Base-by-base conservation (phyloP, 768 basidiomycete genomes). In the Pisolithus sp. region DNA sequence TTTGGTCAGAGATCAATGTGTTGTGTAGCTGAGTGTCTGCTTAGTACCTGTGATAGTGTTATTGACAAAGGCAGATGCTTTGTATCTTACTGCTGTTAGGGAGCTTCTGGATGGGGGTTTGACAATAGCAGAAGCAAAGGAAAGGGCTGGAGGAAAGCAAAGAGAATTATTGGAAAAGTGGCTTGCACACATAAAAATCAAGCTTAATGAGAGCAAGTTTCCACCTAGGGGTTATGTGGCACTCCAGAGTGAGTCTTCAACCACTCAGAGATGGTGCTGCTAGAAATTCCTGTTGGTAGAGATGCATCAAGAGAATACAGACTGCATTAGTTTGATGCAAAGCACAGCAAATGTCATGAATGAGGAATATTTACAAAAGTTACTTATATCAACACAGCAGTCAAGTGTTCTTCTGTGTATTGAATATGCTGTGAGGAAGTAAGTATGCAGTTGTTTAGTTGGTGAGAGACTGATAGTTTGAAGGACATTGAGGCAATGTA, bases 61-160 rank as follows among this genome's bases (percentile, higher is more conserved):
- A 28, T 73, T 74, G 56, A 73, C 70, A 1, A 73, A 73, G 49
- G 67, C 65, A 28, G 72, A 74, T 53, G 66, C 59, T 21, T 46
- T 69, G 7, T 49, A 64, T 38, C 37, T 20, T 26, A 48, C 57
- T 43, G 60, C 62, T 46, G 65, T 55, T 34, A 28, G 56, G 13
- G 8, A 48, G 31, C 49, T 62, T 8, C 17, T 46, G 39, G 36
- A 46, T 15, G 43, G 59, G 15, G 59, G 53, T 24, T 17, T 54
- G 46, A 53, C 49, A 26, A 21, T 28, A 36, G 17, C 54, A 12
- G 45, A 51, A 3, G 64, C 58, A 9, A 18, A 37, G 36, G 23
- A 18, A 26, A 48, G 24, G 26, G 58, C 65, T 42, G 48, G 58
- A 7, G 38, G 50, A 15, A 55, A 45, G 46, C 58, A 61, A 37